Conservation (phyloP, 306 rosid genomes). For the Sesbania bispinosa region DNA sequence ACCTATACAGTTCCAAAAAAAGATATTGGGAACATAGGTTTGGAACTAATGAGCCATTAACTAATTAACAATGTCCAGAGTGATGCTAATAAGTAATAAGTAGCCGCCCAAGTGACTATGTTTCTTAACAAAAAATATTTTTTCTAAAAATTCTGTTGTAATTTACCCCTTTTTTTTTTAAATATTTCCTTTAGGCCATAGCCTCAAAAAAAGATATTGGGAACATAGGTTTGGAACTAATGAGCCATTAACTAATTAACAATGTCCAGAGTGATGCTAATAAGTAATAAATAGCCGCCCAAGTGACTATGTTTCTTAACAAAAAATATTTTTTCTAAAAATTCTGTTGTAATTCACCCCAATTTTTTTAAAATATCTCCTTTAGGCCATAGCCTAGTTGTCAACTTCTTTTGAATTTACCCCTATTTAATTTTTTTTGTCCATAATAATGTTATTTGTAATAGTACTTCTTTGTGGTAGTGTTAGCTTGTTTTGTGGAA, state of each 20-base stretch:
- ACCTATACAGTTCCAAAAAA: not conserved
- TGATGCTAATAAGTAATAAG: not conserved
- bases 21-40: not conserved
- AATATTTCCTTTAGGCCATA: not conserved
- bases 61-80: not conserved
- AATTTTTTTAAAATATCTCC: not conserved
- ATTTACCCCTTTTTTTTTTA: not conserved
- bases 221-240: not conserved
- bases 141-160: not conserved
- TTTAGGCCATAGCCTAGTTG: not conserved
- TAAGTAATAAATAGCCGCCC: no score
- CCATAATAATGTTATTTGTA: not conserved
- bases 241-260: not conserved
- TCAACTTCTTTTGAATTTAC: not conserved
- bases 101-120: not conserved
- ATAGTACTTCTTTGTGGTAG: not conserved
- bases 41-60: not conserved
- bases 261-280: not conserved
- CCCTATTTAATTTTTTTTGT: no score
- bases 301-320: not conserved
- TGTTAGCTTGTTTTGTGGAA: slow-evolving; percentile 21
- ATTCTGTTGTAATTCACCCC: not conserved
- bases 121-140: not conserved
- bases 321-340: not conserved
- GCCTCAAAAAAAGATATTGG: not conserved